Evolutionary conservation across 768 basidiomycete species (phyloP).

Genomic region (Podaxis sp.): DNA sequence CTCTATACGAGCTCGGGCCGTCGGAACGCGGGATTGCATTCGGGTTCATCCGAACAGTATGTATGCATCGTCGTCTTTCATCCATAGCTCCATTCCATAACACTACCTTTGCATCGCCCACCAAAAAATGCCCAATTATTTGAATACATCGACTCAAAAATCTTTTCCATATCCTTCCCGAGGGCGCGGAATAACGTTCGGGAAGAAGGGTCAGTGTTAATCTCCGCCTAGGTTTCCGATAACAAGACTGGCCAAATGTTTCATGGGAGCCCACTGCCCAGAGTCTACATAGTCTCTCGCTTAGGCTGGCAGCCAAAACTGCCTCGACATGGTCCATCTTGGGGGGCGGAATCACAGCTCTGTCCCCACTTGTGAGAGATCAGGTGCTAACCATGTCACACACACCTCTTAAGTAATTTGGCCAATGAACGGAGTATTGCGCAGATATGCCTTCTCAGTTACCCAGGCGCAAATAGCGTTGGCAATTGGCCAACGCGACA

Average conservation of each 20-base stretch:
- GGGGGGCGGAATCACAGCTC: too few species aligned
- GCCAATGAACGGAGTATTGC: too few species aligned
- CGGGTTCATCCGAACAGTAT: neutral
- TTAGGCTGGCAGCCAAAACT: neutral
- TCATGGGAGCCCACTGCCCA: neutral
- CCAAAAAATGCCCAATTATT: neutral
- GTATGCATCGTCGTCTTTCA: neutral
- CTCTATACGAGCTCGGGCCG: too few species aligned
- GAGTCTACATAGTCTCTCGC: neutral
- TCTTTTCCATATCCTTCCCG: neutral
- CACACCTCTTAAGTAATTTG: too few species aligned
- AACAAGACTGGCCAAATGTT: neutral
- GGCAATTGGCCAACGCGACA: too few species aligned
- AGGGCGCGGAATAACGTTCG: neutral
- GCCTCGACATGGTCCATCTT: too few species aligned
- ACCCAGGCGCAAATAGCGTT: too few species aligned
- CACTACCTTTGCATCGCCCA: neutral
- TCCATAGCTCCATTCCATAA: neutral
- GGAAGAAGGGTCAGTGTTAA: neutral
- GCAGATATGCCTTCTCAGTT: too few species aligned
- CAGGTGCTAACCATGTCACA: too few species aligned
- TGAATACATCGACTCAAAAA: neutral
- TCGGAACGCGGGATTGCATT: too few species aligned
- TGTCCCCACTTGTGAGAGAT: too few species aligned
- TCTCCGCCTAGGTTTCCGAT: neutral